Conservation (phyloP, 176 grass and related monocot genomes). For the Puccinellia tenuiflora region DNA sequence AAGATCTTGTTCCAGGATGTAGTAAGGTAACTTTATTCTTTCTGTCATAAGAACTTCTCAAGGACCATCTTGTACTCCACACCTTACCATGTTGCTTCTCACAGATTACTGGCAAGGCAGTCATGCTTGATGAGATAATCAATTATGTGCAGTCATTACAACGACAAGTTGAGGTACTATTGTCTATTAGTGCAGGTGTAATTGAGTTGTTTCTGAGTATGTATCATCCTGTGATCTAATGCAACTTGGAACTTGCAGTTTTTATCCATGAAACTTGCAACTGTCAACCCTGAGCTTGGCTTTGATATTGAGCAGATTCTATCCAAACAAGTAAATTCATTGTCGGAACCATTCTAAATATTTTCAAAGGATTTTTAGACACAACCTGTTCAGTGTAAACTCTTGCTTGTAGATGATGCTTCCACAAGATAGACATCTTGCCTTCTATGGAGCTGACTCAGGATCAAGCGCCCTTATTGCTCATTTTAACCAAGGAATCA, state of each 20-base stretch:
- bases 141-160: conserved; percentile 98
- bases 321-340: conserved; percentile 74
- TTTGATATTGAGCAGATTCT: conserved; percentile 77
- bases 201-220: conserved; percentile 6
- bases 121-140: conserved; percentile 99
- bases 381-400: background rate
- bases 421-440: conserved; percentile 58
- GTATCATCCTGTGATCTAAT: conserved; percentile 20
- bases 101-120: conserved; percentile 92
- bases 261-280: conserved; percentile 94
- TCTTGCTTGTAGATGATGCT: conserved; percentile 56
- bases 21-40: conserved; percentile 53
- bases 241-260: conserved; percentile 54
- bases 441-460: conserved; percentile 40
- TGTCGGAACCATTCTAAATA: background rate
- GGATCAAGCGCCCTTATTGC: conserved; percentile 40
- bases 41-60: background rate
- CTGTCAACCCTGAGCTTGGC: conserved; percentile 79
- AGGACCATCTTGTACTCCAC: background rate
- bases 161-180: conserved; percentile 85
- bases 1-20: conserved; percentile 98
- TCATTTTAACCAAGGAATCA: conserved; percentile 50
- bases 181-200: background rate
- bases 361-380: background rate
- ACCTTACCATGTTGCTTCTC: conserved; percentile 15